Base-by-base conservation (phyloP, 164 flowering plant species). In the Echeveria elegans region DNA sequence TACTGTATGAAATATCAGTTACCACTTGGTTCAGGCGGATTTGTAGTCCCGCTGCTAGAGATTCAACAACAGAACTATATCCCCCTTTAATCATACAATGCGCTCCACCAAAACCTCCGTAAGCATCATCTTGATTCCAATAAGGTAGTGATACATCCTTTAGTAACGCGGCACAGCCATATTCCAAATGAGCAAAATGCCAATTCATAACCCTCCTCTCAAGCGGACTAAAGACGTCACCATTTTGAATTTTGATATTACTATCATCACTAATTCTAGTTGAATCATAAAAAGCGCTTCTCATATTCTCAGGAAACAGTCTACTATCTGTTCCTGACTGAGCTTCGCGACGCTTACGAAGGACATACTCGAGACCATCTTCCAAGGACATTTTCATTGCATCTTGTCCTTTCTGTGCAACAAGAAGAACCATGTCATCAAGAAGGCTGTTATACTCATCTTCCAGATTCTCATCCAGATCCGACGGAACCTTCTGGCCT, bases 71-170 rank as follows among this genome's bases (percentile, higher is more conserved):
- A 68, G 82, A 75, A 70, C 97, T 83, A 74, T 91, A 95, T 60
- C 99, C 99, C 59, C 97, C 99, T 87, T 91, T 95, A 40, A 95
- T 95, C 99, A 95, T 95, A 80, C 97, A 92, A 72, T 95, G 99
- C 52, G 99, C 90, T 67, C 99, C 99, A 50, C 99, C 99, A 83
- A 95, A 95, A 38, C 99, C 99, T 71, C 99, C 99, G 81, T 91
- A 95, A 65, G 80, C 79, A 76, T 95, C 99, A 85, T 95, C 99
- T 75, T 95, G 99, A 70, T 95, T 95, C 99, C 99, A 95, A 73
- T 89, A 78, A 70, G 97, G 97, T 77, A 95, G 99, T 69, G 99
- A 95, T 15, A 95, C 97, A 68, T 80, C 85, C 75, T 88, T 85
- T n/a, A 95, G 91, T 74, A 70, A 77, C 70, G 99, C 94, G 72